Conservation (phyloP, 306 rosid genomes). For the Malus domestica region DNA sequence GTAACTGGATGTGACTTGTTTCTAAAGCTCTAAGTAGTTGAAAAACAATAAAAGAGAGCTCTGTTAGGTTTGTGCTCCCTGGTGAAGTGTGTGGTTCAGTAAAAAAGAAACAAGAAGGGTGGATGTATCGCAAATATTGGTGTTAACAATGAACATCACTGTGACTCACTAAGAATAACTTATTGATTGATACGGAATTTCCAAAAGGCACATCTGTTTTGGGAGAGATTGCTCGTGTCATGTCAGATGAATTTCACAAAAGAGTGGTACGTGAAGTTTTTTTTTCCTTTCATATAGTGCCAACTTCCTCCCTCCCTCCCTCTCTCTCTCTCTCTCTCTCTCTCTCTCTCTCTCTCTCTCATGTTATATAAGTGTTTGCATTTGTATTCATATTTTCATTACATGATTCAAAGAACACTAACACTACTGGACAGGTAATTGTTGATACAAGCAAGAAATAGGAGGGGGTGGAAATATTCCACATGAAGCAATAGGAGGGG, state of each 20-base stretch:
- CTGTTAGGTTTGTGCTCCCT: neutral
- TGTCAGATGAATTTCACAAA: constrained; percentile 57
- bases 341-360: neutral
- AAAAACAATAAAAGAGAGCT: neutral
- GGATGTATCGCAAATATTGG: neutral
- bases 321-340: neutral
- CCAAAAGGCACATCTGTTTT: constrained; percentile 16
- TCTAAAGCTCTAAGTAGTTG: neutral
- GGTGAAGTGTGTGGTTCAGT: neutral
- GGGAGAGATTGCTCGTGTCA: constrained; percentile 60
- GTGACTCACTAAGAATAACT: constrained; percentile 3
- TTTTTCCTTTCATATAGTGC: neutral
- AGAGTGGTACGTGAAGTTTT: constrained; percentile 49
- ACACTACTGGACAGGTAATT: constrained; percentile 31
- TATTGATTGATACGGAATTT: neutral
- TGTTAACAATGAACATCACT: neutral
- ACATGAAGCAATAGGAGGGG: constrained; percentile 62
- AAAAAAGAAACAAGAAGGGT: neutral
- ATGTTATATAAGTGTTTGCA: neutral
- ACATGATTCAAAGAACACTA: constrained; percentile 8
- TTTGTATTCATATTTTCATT: neutral
- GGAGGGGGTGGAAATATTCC: constrained; percentile 72
- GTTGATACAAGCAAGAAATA: constrained; percentile 75
- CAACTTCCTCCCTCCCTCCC: neutral
- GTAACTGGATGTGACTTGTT: neutral